Base-by-base conservation (phyloP, 169 alveolate species). In the Perkinsus marinus region DNA sequence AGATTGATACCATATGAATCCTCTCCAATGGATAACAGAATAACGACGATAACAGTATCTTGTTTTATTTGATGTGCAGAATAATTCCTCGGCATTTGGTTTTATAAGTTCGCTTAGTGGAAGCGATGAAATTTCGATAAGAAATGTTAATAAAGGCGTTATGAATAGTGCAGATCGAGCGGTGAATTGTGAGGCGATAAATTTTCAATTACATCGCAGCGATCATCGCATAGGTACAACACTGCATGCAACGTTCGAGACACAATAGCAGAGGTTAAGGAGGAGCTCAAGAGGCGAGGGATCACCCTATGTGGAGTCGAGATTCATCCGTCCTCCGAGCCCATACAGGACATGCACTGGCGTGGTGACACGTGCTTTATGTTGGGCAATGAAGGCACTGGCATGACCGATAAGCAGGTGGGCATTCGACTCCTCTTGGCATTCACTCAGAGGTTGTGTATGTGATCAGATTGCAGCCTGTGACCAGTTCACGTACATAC, bases 371-470 rank as follows among this genome's bases (percentile, higher is more conserved):
- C 98, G 0, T 96, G 97, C 30, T 97, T 97, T 93, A 94, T 97
- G 93, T 93, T 97, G 68, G 98, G 99, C 46, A 97, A 96, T 94
- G 99, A 97, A 92, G 98, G 98, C 68, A 93, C 96, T 43, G 99
- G 99, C 30, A 91, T 97, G 93, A 94, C 95, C 68, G 95, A 95
- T 34, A 96, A 93, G 57, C 96, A 96, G 94, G 95, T 94, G 90
- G 79, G 68, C 68, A 43, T 43, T 43, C 68, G 68, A 43, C 26
- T n/a, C 68, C 17, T 43, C 68, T 43, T 43, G 17, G 68, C 68
- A 17, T 10, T 43, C 26, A 17, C 17, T 43, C 68, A 43, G 68
- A 43, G n/a, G n/a, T n/a, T n/a, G n/a, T 41, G 7, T 7, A 30
- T 57, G 36, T 57, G 26, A n/a, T 57, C 79, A 57, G 79, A 57